These are phyloP conservation scores for Mycena olivaceomarginata DNA, from an alignment of 768 basidiomycete species.

Conservation along the genomic window DNA sequence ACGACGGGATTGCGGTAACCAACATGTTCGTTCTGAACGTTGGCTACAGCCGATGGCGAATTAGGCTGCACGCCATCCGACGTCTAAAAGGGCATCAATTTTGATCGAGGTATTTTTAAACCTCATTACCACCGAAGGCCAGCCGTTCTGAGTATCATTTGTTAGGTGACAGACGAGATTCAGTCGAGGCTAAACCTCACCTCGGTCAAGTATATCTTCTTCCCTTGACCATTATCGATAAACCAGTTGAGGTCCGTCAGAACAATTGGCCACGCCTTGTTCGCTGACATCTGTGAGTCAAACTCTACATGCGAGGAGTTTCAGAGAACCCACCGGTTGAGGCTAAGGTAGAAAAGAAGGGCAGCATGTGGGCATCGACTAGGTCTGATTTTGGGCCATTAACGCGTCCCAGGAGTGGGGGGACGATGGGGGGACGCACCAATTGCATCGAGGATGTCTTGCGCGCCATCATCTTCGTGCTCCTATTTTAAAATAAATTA, in stretches of 20 bases:
- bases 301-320: neutral
- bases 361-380: constrained; percentile 79
- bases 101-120: neutral
- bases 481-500: constrained; percentile 39
- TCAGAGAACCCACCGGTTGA: constrained; percentile 66
- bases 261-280: constrained; percentile 79
- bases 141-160: constrained; percentile 75
- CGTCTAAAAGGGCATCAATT: constrained; percentile 52
- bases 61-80: constrained; percentile 80
- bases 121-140: constrained; percentile 72
- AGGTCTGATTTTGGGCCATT: constrained; percentile 61
- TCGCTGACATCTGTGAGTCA: constrained; percentile 58
- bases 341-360: constrained; percentile 77
- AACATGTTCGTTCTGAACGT: constrained; percentile 78
- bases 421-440: too few relatives aligned
- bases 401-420: too few relatives aligned
- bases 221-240: constrained; percentile 74
- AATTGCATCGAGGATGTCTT: constrained; percentile 73
- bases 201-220: constrained; percentile 87
- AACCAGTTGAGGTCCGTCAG: constrained; percentile 80
- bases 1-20: constrained; percentile 33
- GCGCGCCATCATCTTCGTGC: constrained; percentile 69
- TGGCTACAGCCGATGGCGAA: constrained; percentile 75
- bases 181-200: constrained; percentile 56
- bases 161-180: neutral